Evolutionary conservation across 2,329 filamentous ascomycete genomes (phyloP).

Genomic region (Pseudofabraea citricarpa): DNA sequence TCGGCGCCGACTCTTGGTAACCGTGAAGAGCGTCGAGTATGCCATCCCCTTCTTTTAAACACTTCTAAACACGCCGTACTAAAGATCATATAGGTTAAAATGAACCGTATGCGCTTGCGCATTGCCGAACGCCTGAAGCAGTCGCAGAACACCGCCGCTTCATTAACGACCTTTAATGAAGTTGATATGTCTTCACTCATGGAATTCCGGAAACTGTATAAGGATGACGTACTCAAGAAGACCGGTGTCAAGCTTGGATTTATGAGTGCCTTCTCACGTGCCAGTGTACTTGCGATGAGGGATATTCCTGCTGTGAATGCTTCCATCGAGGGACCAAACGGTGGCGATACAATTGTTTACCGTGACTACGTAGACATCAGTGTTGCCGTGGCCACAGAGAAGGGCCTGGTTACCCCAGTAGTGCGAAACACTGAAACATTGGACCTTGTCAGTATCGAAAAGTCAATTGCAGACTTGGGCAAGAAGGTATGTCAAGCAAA

Average conservation of each 20-base stretch:
- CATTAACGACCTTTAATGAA: conserved; percentile 97
- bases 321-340: conserved; percentile 91
- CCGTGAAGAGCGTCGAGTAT: conserved; percentile 83
- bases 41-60: conserved; percentile 28
- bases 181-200: conserved; percentile 98
- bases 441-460: conserved; percentile 86
- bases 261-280: conserved; percentile 96
- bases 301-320: conserved; percentile 94
- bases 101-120: conserved; percentile 98
- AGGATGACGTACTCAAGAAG: conserved; percentile 93
- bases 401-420: conserved; percentile 93
- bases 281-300: conserved; percentile 85
- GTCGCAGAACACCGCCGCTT: conserved; percentile 96
- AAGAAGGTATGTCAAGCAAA: conserved; percentile 87
- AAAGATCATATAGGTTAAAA: conserved; percentile 70
- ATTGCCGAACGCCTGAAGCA: conserved; percentile 98
- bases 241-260: conserved; percentile 98
- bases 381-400: conserved; percentile 94
- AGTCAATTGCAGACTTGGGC: conserved; percentile 85
- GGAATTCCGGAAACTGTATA: conserved; percentile 96
- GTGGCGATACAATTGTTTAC: conserved; percentile 97
- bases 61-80: neutral
- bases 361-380: conserved; percentile 97
- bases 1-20: conserved; percentile 51
- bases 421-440: conserved; percentile 88